Base-by-base conservation (phyloP, 2,329 filamentous ascomycete genomes). In the Dothideomycetes sp. region DNA sequence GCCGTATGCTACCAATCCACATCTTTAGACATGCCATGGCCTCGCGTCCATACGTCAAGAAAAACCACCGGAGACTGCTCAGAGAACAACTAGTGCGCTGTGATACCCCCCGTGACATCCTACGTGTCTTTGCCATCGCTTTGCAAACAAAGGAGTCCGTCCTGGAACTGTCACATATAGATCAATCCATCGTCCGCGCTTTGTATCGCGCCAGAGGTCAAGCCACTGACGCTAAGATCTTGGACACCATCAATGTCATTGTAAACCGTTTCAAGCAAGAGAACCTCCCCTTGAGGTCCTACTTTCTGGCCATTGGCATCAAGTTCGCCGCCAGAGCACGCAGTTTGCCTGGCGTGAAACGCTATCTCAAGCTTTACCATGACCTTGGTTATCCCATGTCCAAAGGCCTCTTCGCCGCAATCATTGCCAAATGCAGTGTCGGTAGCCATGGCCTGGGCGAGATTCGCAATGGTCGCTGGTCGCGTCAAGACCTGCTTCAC, bases 391-490 rank as follows among this genome's bases (percentile, higher is more conserved):
- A 45, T 12, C 25, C 13, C 4, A 52, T 61, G 36, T 46, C 45
- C 3, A 47, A 41, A 24, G 53, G 52, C 22, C 30, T 55, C 15
- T 62, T 60, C 39, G 51, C 58, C 10, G 48, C 49, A 29, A 49
- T 59, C 19, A 54, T 61, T 31, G 59, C 59, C 7, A 62, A 62
- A 36, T 61, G 51, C 46, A 57, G 53, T n/a, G 59, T 62, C 36
- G 59, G 59, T 0, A 44, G 48, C 20, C 47, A 55, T 4, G 59
- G 59, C 3, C 44, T 57, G 12, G 59, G 59, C 17, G 59, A 61
- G 45, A 59, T 62, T 13, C 49, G 59, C 1, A 62, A 62, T 28
- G 59, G 59, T 3, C 51, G 57, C 9, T 62, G 59, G 59, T 48
- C 45, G 28, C 47, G 52, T 34, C 25, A 44, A 4, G 56, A 61